Evolutionary conservation across 2,329 filamentous ascomycete species (phyloP), one percentile per base, ranked within the genome.

Genomic region (Cryphonectria naterciae): DNA sequence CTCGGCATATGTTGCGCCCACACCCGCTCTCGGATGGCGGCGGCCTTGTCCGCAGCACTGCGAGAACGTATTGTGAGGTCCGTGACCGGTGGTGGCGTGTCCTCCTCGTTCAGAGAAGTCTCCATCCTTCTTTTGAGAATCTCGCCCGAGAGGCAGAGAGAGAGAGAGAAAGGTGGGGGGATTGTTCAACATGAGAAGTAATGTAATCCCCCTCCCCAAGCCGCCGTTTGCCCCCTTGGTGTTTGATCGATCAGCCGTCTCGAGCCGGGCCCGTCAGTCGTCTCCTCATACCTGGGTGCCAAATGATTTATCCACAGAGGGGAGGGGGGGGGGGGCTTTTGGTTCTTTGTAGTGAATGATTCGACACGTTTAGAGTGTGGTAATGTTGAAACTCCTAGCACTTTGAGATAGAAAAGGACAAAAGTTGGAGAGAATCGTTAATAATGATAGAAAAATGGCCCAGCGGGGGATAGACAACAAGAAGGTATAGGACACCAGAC

Each of bases 1-100:
- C 37, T 69, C 28, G 70, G 70, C 70, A 71, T 62, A 10, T 71
- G 62, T 35, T n/a, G 61, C 32, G 65, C 65, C 70, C 70, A 71
- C 13, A 5, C 13, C 6, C 39, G 35, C 15, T 46, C 65, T 37
- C 43, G 32, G 11, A n/a, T 46, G 39, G 37, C 15, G 37, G 22
- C 22, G 46, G 32, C 22, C 46, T 10, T 37, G 22, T 54, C 37
- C 39, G 37, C 37, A 22, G 37, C 37, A 22, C 32, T n/a, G 13
- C 39, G 39, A n/a, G 63, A 13, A 32, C 2, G 28, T 5, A 5
- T 32, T 25, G 28, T n/a, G 43, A 19, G 41, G 13, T 28, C 43
- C 46, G 11, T 54, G 25, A 8, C 8, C 15, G 43, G 25, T 32
- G 43, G 25, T 22, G 19, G 15, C 58, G 32, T 32, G 32, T 37